A percentile compares a stretch with the other conserved stretches of the same genome.
phyloP scores from a whole-genome alignment of 2,329 filamentous ascomycete genomes.

The Diaporthe batatas region DNA sequence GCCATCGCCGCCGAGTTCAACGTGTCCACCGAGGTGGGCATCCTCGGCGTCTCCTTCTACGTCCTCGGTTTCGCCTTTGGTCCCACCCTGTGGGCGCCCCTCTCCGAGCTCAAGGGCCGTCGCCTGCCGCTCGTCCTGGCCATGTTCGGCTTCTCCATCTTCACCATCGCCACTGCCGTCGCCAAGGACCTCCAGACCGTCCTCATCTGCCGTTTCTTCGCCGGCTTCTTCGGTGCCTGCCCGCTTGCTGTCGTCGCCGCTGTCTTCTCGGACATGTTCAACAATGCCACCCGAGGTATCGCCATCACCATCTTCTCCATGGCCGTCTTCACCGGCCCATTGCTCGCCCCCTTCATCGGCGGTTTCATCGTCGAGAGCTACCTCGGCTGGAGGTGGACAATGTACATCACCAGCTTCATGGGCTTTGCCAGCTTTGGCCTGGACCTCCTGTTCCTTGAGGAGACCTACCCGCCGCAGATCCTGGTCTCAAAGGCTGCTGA shows the following conservation, averaged over 20 bases:
- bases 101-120: slow-evolving; percentile 79
- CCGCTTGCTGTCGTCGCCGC: slow-evolving; percentile 78
- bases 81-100: slow-evolving; percentile 78
- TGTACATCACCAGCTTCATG: slow-evolving; percentile 74
- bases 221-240: slow-evolving; percentile 78
- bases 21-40: slow-evolving; percentile 72
- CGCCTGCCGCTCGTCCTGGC: slow-evolving; percentile 70
- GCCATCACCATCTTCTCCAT: slow-evolving; percentile 71
- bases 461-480: slow-evolving; percentile 79
- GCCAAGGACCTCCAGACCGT: slow-evolving; percentile 78
- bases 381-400: slow-evolving; percentile 81
- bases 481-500: slow-evolving; percentile 72
- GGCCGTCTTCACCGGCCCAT: slow-evolving; percentile 75
- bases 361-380: slow-evolving; percentile 74
- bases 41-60: slow-evolving; percentile 77
- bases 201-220: slow-evolving; percentile 79
- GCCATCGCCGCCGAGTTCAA: slow-evolving; percentile 69
- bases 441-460: slow-evolving; percentile 73
- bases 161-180: slow-evolving; percentile 74
- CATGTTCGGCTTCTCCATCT: slow-evolving; percentile 78
- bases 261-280: slow-evolving; percentile 80
- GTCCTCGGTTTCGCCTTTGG: slow-evolving; percentile 81
- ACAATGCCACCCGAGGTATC: slow-evolving; percentile 71
- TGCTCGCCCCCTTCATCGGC: slow-evolving; percentile 77
- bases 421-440: slow-evolving; percentile 71